Conservation (phyloP, 2,329 filamentous ascomycete species). For the Hypoxylon sp. region DNA sequence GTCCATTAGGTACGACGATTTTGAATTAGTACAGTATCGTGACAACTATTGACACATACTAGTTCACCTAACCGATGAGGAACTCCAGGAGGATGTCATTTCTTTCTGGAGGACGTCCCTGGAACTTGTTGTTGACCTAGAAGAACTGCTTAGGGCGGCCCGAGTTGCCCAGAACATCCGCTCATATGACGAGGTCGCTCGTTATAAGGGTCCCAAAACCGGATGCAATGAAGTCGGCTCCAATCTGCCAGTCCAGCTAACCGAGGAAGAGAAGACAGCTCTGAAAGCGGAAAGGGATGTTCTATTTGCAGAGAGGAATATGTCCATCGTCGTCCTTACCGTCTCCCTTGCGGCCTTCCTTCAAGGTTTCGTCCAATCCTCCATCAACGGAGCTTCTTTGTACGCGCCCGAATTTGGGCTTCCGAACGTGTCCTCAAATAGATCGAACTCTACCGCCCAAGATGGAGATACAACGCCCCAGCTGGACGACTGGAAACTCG, state of each 20-base stretch:
- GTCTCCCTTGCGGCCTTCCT: conserved; percentile 60
- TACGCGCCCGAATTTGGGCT: conserved; percentile 41
- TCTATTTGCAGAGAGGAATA: conserved; percentile 56
- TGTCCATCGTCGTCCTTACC: conserved; percentile 57
- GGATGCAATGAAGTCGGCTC: conserved; percentile 35
- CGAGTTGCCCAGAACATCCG: conserved; percentile 57
- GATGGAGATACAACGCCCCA: background rate
- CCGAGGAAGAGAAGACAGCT: conserved; percentile 54
- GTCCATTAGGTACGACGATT: conserved; percentile 49
- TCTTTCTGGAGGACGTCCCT: conserved; percentile 51
- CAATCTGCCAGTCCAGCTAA: conserved; percentile 52
- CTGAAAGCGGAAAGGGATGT: conserved; percentile 56
- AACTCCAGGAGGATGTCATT: conserved; percentile 54
- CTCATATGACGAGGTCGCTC: conserved; percentile 56
- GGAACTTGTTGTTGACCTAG: conserved; percentile 45
- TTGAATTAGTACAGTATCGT: background rate
- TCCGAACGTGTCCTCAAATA: background rate
- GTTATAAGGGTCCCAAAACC: conserved; percentile 43
- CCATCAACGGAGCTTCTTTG: conserved; percentile 58
- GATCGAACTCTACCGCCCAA: background rate
- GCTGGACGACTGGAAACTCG: conserved; percentile 55
- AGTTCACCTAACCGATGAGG: conserved; percentile 56
- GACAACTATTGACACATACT: conserved; percentile 7
- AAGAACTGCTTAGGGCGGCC: conserved; percentile 55
- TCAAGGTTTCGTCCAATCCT: conserved; percentile 60